Evolutionary conservation across 345 rosid genomes (phyloP).

Genomic region (Citrus unshiu): DNA sequence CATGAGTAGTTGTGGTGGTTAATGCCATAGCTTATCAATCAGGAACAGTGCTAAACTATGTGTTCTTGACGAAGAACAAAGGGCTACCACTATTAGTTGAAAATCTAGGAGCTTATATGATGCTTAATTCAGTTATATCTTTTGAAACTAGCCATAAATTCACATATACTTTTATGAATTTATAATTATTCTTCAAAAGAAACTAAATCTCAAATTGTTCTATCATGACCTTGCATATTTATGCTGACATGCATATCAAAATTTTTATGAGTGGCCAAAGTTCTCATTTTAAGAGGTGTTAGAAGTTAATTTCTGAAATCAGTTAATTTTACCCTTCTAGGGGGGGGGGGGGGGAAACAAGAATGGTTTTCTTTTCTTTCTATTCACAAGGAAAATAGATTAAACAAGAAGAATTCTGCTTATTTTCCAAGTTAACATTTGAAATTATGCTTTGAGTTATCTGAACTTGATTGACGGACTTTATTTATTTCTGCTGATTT

Average conservation of each 20-base stretch:
- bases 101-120: neutral
- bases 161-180: neutral
- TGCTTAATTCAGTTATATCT: neutral
- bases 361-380: neutral
- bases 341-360: neutral
- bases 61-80: neutral
- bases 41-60: neutral
- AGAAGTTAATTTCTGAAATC: neutral
- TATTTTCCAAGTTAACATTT: conserved; percentile 4
- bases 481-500: neutral
- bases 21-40: neutral
- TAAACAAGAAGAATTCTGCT: neutral
- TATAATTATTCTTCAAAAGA: neutral
- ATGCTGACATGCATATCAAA: neutral
- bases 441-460: neutral
- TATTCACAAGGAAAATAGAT: neutral
- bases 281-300: neutral
- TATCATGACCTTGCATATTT: neutral
- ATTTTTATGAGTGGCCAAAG: neutral
- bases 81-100: neutral
- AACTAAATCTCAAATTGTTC: neutral
- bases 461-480: neutral
- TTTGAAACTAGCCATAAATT: neutral
- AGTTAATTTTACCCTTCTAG: too few species aligned
- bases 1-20: neutral